Percentiles rank a stretch among this genome's conserved stretches.
Evolutionary conservation across 257 asterid genomes (phyloP).

Genomic region (Ajuga chamaepitys): DNA sequence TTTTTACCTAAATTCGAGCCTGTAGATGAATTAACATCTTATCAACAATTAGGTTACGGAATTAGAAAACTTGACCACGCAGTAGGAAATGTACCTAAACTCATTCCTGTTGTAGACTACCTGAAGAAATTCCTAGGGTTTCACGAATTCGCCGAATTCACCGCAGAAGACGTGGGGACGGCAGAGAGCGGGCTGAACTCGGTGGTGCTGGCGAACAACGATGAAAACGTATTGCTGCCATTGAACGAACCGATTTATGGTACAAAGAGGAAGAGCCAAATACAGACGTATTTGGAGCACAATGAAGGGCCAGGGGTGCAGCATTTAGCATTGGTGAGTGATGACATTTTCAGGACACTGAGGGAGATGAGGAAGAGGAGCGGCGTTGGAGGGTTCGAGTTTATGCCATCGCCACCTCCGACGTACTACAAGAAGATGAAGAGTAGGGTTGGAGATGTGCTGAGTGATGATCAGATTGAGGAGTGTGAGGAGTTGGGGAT

Average conservation of each 20-base stretch:
- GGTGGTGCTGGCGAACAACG: slow-evolving; percentile 69
- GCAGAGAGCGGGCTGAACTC: slow-evolving; percentile 86
- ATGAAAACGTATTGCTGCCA: slow-evolving; percentile 70
- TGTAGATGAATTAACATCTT: slow-evolving; percentile 24
- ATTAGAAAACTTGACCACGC: slow-evolving; percentile 77
- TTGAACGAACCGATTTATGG: slow-evolving; percentile 84
- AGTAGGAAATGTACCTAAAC: slow-evolving; percentile 71
- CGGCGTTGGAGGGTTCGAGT: slow-evolving; percentile 81
- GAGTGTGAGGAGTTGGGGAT: slow-evolving; percentile 91
- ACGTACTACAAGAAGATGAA: slow-evolving; percentile 72
- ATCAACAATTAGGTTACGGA: slow-evolving; percentile 61
- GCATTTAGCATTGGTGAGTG: slow-evolving; percentile 76
- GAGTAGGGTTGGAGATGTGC: slow-evolving; percentile 64
- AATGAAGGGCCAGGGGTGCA: slow-evolving; percentile 92
- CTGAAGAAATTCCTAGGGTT: slow-evolving; percentile 65
- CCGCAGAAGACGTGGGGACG: slow-evolving; percentile 81
- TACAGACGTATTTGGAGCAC: slow-evolving; percentile 95
- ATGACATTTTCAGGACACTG: slow-evolving; percentile 70
- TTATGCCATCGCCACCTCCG: slow-evolving; percentile 88
- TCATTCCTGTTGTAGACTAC: slow-evolving; percentile 66
- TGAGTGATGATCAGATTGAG: slow-evolving; percentile 67
- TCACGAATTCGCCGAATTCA: slow-evolving; percentile 90
- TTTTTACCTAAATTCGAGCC: slow-evolving; percentile 71
- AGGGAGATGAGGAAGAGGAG: slow-evolving; percentile 91
- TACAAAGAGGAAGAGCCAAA: slow-evolving; percentile 90